Conservation (phyloP, 208 protist genomes). For the Sergeia podlipaevii region DNA sequence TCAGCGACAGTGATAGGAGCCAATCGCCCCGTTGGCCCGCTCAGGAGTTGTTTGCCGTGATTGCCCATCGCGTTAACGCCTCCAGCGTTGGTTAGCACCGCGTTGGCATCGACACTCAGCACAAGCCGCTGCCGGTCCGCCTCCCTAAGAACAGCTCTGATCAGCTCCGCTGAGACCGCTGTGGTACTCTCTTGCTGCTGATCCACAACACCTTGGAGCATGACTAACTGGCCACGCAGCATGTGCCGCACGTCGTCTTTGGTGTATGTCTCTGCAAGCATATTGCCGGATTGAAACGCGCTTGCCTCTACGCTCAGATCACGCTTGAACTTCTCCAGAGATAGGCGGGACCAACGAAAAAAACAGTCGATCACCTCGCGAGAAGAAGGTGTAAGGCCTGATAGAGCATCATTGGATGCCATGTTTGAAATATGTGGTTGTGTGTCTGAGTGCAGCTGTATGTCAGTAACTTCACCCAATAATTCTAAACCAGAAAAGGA, state of each 20-base stretch:
- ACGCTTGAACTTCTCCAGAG: slow-evolving; percentile 59
- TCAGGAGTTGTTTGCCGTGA: slow-evolving; percentile 50
- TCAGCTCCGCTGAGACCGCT: slow-evolving; percentile 43
- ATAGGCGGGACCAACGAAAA: slow-evolving; percentile 58
- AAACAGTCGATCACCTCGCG: slow-evolving; percentile 45
- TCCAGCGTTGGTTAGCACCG: slow-evolving; percentile 47
- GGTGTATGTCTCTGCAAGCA: slow-evolving; percentile 48
- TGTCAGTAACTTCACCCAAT: no score
- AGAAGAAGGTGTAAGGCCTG: slow-evolving; percentile 52
- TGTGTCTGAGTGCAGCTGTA: no score
- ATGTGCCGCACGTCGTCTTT: slow-evolving; percentile 37
- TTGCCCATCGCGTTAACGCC: slow-evolving; percentile 45
- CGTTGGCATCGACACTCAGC: slow-evolving; percentile 41
- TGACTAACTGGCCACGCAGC: slow-evolving; percentile 44
- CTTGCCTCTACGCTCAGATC: slow-evolving; percentile 53
- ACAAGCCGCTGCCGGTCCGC: slow-evolving; percentile 54
- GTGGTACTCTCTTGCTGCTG: slow-evolving; percentile 45
- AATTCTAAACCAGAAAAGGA: no score
- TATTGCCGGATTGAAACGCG: slow-evolving; percentile 45
- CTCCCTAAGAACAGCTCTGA: slow-evolving; percentile 64
- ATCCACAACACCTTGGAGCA: slow-evolving; percentile 54
- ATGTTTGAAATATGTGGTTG: no score
- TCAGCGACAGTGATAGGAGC: slow-evolving; percentile 58
- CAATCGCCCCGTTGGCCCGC: slow-evolving; percentile 46
- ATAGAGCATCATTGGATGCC: slow-evolving; percentile 22